Base-by-base conservation (phyloP, 2,329 filamentous ascomycete genomes). In the Venturia effusa region DNA sequence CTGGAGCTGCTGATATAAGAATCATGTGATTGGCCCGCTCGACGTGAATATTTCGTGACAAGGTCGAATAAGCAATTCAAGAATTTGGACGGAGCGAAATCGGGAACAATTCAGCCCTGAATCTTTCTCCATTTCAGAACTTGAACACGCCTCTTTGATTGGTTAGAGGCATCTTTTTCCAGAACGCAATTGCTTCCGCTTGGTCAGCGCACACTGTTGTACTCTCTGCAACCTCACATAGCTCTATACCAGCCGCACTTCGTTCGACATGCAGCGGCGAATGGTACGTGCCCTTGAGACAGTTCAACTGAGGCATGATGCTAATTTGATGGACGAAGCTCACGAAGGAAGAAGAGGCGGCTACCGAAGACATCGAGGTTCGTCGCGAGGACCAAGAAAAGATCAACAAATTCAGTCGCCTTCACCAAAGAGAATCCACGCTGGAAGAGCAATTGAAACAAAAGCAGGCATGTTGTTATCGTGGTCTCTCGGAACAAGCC, bases 341-440 rank as follows among this genome's bases (percentile, higher is more conserved):
- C 69, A 91, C 90, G 57, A 95, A 91, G 74, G 93, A 96, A 66
- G 93, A 97, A 71, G 94, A 99, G 77, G 88, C 80, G 65, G 82
- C 82, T 62, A 83, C 85, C 66, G 89, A 94, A 68, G 94, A 99
- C 74, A 88, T 92, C 70, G 90, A 97, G 76, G 94, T 99, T 65
- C 89, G 94, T 66, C 89, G 92, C 72, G 92, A 97, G 75, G 94
- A 99, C 74, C 94, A 99, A 77, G 92, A 97, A 79, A 96, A 94
- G 79, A 99, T 99, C 84, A 99, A 99, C 79, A 88, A 87, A 68
- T 99, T 99, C 81, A 97, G 92, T 76, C 87, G 92, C 55, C 81
- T 99, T 67, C 94, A 99, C 75, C 91, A 95, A 74, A 88, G 90
- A 61, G 89, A 96, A 74, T 82, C 88, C 40, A 76, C 81, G 3